Conservation (phyloP, 1,284 basidiomycete genomes). For the Apiotrichum sp. region DNA sequence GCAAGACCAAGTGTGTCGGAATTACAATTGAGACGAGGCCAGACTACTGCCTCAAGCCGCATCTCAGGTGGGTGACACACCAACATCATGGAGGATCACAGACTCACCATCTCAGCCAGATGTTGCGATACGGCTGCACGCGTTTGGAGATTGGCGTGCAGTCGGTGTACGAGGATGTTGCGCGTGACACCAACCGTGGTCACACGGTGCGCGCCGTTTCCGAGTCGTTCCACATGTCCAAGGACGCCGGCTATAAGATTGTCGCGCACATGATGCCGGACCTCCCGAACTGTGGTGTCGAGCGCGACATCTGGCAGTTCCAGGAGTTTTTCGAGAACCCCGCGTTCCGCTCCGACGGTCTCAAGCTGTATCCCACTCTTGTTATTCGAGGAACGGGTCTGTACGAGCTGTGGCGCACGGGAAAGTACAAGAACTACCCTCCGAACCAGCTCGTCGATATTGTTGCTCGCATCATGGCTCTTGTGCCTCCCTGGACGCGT, state of each 20-base stretch:
- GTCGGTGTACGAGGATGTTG: constrained; percentile 98
- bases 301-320: constrained; percentile 97
- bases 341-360: constrained; percentile 89
- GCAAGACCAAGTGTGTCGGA: constrained; percentile 96
- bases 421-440: constrained; percentile 97
- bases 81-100: not conserved
- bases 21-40: constrained; percentile 99
- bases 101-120: constrained; percentile 59
- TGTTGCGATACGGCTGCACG: constrained; percentile 98
- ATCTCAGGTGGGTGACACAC: constrained; percentile 52
- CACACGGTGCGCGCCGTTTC: constrained; percentile 97
- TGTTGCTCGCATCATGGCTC: constrained; percentile 88
- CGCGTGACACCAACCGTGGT: constrained; percentile 93
- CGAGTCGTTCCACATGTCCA: constrained; percentile 96
- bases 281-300: constrained; percentile 93
- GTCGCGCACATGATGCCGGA: constrained; percentile 99
- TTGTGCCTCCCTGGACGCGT: constrained; percentile 98
- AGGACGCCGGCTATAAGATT: constrained; percentile 99
- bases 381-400: constrained; percentile 97
- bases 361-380: constrained; percentile 97
- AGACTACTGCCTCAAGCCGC: constrained; percentile 95
- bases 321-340: constrained; percentile 94
- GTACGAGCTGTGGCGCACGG: constrained; percentile 94
- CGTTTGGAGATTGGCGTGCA: constrained; percentile 98
- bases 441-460: constrained; percentile 97